phyloP scores from a whole-genome alignment of 495 filamentous ascomycete genomes.

The Parathielavia appendiculata region DNA sequence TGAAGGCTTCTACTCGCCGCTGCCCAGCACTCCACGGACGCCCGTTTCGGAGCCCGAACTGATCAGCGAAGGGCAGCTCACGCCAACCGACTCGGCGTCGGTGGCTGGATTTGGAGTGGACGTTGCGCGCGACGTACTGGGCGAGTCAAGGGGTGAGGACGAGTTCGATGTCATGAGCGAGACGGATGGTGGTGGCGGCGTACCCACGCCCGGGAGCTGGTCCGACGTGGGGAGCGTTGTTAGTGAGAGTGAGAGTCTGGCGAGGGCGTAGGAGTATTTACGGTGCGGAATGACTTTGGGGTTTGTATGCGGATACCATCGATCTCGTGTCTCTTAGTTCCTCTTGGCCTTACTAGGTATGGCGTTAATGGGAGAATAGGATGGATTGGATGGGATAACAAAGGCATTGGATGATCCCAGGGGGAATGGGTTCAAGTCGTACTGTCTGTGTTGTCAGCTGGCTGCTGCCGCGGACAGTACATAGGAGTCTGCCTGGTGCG shows the following conservation, averaged over 20 bases:
- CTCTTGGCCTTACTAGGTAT: not conserved
- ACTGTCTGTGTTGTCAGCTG: too few species aligned
- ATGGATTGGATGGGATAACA: not conserved
- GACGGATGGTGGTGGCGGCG: conserved; percentile 45
- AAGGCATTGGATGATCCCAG: not conserved
- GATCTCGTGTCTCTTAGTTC: too few species aligned
- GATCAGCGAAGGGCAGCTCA: conserved; percentile 44
- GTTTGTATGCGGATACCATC: conserved; percentile 3
- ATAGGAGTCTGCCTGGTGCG: too few species aligned
- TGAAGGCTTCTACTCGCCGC: conserved; percentile 48
- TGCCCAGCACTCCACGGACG: conserved; percentile 37
- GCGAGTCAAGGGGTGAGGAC: conserved; percentile 28
- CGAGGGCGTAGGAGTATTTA: conserved; percentile 26
- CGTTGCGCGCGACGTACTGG: conserved; percentile 13
- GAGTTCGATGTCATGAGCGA: conserved; percentile 63
- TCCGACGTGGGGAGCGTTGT: conserved; percentile 71
- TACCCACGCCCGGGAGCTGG: conserved; percentile 67
- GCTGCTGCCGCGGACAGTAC: too few species aligned
- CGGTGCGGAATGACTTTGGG: not conserved
- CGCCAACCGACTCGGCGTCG: conserved; percentile 48
- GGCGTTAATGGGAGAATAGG: not conserved
- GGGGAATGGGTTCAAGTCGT: not conserved
- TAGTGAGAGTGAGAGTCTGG: conserved; percentile 49
- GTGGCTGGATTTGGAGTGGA: conserved; percentile 42
- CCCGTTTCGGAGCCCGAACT: conserved; percentile 41